Base-by-base conservation (phyloP, 2,329 filamentous ascomycete genomes). In the Fusarium nurragi region DNA sequence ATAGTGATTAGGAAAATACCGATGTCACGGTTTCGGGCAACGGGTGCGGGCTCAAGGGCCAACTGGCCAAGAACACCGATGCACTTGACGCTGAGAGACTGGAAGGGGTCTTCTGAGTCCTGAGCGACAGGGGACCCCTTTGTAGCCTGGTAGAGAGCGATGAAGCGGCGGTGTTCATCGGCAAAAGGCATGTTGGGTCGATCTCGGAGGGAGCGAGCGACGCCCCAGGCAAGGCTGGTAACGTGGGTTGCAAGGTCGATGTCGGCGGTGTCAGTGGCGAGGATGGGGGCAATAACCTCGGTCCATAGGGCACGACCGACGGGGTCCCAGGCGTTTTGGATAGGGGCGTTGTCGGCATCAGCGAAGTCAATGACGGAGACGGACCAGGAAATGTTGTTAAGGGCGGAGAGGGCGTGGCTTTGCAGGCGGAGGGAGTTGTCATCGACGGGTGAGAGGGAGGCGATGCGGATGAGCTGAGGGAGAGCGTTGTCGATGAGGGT, bases 341-440 rank as follows among this genome's bases (percentile, higher is more conserved):
- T 79, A 54, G 79, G 77, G 5, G 79, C 76, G 71, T 86, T 86
- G 48, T 81, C 79, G n/a, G 77, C 76, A 28, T 84, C 81, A 22
- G 81, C 78, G 69, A 88, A 87, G 74, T 88, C 86, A 66, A 88
- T 78, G 68, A 84, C 83, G 10, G 86, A 87, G 37, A 89, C 79
- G 12, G 87, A 88, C 87, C 88, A 90, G 50, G 88, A 81, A 50
- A 90, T 84, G 75, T 90, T 90, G 78, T 86, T 89, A 57, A 91
- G 80, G 16, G 86, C 83, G 3, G 85, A 84, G 22, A 90, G 76
- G 18, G 88, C 84, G 65, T 84, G 81, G 19, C 75, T 75, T 62
- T 85, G 85, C 37, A 89, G 76, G 8, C 78, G 72, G 13, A 80
- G 73, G 16, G 77, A 71, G 26, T 81, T 78, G 19, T 81, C 79